phyloP scores from a whole-genome alignment of 768 basidiomycete species.

The Hericium alpestre region DNA sequence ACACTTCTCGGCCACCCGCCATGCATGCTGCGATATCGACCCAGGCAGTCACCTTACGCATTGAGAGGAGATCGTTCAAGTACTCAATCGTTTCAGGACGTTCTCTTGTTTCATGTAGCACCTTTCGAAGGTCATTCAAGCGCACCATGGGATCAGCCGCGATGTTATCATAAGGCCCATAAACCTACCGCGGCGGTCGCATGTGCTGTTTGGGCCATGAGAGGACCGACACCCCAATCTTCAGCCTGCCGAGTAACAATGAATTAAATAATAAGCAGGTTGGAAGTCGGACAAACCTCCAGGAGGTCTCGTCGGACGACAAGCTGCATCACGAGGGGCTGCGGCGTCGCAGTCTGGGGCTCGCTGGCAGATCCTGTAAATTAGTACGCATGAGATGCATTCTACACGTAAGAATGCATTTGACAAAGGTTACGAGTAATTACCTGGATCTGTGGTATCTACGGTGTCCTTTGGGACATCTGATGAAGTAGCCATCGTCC shows the following conservation, averaged over 20 bases:
- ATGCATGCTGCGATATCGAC: no score
- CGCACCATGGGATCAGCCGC: neutral
- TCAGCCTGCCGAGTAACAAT: conserved; percentile 11
- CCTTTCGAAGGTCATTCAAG: conserved; percentile 14
- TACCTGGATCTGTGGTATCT: no score
- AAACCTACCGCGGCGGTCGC: conserved; percentile 30
- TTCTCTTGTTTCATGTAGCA: conserved; percentile 30
- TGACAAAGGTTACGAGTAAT: no score
- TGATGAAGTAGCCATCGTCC: no score
- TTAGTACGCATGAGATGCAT: no score
- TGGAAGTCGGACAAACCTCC: conserved; percentile 14
- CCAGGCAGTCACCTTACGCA: conserved; percentile 27
- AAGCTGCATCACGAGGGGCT: conserved; percentile 33
- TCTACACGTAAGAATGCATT: no score
- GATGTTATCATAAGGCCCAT: neutral
- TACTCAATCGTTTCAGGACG: conserved; percentile 28
- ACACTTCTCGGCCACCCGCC: no score
- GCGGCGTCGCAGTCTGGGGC: neutral
- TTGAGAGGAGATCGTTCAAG: conserved; percentile 26
- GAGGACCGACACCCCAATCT: conserved; percentile 33
- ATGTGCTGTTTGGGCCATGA: conserved; percentile 35
- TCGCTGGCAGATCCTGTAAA: neutral
- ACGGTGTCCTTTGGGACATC: no score
- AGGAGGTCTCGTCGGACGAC: conserved; percentile 32
- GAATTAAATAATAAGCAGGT: neutral